These are phyloP conservation scores for Chlorella ohadii DNA, from an alignment of 139 green algal genomes.

Conservation along the genomic window DNA sequence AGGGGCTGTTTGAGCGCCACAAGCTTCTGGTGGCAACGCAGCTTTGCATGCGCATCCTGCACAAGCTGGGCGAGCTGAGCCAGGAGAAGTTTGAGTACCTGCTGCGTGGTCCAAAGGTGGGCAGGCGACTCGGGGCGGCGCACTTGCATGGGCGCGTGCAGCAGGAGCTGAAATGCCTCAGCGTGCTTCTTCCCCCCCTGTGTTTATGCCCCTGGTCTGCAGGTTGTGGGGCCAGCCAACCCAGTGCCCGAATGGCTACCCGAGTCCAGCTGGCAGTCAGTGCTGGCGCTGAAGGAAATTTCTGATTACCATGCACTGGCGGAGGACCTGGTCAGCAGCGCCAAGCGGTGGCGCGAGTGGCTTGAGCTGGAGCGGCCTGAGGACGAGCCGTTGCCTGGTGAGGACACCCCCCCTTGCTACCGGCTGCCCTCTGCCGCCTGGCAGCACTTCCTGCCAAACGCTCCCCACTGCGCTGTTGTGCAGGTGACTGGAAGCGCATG, in stretches of 20 bases:
- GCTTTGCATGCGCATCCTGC: constrained; percentile 86
- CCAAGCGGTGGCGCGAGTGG: constrained; percentile 94
- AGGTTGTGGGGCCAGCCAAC: constrained; percentile 77
- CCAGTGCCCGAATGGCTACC: constrained; percentile 85
- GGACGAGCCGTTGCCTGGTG: constrained; percentile 85
- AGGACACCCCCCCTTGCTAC: not conserved
- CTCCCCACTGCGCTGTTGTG: no score
- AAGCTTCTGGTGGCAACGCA: constrained; percentile 93
- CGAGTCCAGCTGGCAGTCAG: constrained; percentile 62
- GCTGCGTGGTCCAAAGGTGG: constrained; percentile 69
- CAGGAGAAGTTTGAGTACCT: constrained; percentile 86
- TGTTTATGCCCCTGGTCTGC: not conserved
- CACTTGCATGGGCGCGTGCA: not conserved
- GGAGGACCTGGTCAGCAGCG: constrained; percentile 83
- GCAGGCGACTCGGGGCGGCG: no score
- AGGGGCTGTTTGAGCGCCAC: constrained; percentile 94
- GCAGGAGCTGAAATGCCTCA: no score
- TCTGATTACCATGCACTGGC: constrained; percentile 84
- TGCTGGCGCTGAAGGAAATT: constrained; percentile 78
- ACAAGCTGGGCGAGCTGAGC: constrained; percentile 73
- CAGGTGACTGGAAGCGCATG: constrained; percentile 93
- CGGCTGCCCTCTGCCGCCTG: not conserved
- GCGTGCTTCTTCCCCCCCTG: no score
- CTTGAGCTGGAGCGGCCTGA: constrained; percentile 90
- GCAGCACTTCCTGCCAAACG: not conserved